Base-by-base conservation (phyloP, 2,329 filamentous ascomycete species). In the Cercospora janseana region DNA sequence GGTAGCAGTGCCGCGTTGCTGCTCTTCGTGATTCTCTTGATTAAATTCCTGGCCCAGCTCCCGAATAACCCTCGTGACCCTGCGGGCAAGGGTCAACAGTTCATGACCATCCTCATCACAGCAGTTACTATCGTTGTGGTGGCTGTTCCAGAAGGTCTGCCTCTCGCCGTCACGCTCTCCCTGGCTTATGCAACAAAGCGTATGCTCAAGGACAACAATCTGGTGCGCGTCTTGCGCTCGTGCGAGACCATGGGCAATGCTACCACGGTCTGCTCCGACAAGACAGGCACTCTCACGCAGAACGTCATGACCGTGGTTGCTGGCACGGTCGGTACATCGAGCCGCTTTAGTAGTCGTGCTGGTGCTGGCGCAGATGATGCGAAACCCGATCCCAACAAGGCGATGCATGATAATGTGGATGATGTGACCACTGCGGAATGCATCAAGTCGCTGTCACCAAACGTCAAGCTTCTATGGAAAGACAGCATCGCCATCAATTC, bases 21-120 rank as follows among this genome's bases (percentile, higher is more conserved):
- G 7, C 76, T 95, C 38, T 95, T 96, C 71, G 77, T 92, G 38
- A 86, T 94, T 37, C 77, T 95, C 10, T 81, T 95, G 63, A 91
- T 95, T 72, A 81, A 89, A 62, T 96, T 95, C 65, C 75, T 93
- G 7, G 88, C 83, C 40, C 72, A 81, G 9, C 78, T 95, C 3
- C 77, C 78, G 3, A 62, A 70, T 13, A 75, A 80, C 51, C 57
- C 64, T 3, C 71, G 71, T 1, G 77, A 78, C 0, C 77, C 88
- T 3, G 83, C 87, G 2, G 69, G 82, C 46, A 95, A 94, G 72
- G 90, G 87, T 6, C 87, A 92, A 63, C 77, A 77, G 43, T 85
- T 85, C 63, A 68, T 84, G 55, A 73, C 78, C 21, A 83, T 85
- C 38, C 74, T 85, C 37, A 84, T 85, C 49, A 79, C 81, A 21